phyloP scores from a whole-genome alignment of 805 yeast species.

The Cyberlindnera galapagoensis region DNA sequence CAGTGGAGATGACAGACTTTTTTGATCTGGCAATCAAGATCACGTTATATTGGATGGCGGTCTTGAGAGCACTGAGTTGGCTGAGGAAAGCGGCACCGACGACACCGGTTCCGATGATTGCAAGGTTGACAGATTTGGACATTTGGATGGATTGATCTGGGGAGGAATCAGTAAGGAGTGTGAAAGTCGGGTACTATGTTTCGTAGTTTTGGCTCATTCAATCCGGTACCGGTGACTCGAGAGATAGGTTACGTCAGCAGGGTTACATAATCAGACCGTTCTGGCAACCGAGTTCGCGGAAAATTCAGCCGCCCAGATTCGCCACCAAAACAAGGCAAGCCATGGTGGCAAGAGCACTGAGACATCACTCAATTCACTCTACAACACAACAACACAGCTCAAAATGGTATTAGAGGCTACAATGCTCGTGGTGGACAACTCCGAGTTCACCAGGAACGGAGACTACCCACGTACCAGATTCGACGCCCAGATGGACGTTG shows the following conservation, averaged over 20 bases:
- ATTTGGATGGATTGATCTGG: too few species aligned
- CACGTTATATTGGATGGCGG: constrained; percentile 64
- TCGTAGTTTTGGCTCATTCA: too few species aligned
- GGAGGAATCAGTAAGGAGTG: too few species aligned
- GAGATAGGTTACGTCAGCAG: too few species aligned
- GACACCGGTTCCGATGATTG: constrained; percentile 84
- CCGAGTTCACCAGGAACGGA: constrained; percentile 94
- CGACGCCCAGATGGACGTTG: constrained; percentile 89
- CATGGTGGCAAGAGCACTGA: too few species aligned
- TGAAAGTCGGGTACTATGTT: too few species aligned
- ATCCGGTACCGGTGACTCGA: too few species aligned
- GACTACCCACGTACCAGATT: constrained; percentile 85
- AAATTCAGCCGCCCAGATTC: neutral
- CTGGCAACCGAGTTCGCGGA: too few species aligned
- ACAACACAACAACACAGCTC: neutral
- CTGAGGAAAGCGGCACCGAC: constrained; percentile 89
- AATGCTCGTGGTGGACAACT: constrained; percentile 90
- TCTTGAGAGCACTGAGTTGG: constrained; percentile 62
- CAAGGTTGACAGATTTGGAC: constrained; percentile 56
- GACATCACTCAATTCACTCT: too few species aligned
- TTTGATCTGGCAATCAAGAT: constrained; percentile 72
- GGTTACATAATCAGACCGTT: too few species aligned
- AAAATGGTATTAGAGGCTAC: constrained; percentile 93
- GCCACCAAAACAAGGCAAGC: too few species aligned
- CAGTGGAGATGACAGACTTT: constrained; percentile 60